Conservation (phyloP, 495 filamentous ascomycete genomes). For the Penicillium tannophilum region DNA sequence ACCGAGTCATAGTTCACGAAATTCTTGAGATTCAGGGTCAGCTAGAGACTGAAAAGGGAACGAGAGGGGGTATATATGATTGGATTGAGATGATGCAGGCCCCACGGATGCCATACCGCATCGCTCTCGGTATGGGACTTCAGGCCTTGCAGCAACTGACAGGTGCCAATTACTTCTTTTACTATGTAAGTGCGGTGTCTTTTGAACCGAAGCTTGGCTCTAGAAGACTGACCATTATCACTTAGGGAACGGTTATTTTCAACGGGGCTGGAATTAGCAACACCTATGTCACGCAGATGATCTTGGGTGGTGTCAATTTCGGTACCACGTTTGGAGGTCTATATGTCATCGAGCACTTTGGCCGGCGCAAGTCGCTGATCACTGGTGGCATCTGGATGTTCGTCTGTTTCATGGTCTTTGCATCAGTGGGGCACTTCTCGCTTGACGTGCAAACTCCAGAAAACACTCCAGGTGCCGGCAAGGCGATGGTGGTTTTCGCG, state of each 20-base stretch:
- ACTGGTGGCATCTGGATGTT: conserved; percentile 70
- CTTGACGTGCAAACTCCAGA: conserved; percentile 54
- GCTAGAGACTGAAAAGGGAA: conserved; percentile 44
- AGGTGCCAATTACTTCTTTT: conserved; percentile 65
- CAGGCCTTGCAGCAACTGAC: conserved; percentile 52
- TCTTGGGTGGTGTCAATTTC: conserved; percentile 73
- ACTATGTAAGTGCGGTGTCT: conserved; percentile 53
- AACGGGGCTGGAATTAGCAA: conserved; percentile 64
- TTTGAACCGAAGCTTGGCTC: neutral
- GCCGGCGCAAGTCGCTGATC: conserved; percentile 67
- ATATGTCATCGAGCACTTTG: conserved; percentile 68
- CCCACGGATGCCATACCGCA: conserved; percentile 70
- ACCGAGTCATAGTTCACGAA: conserved; percentile 64
- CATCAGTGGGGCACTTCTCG: conserved; percentile 63
- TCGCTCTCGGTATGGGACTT: conserved; percentile 62
- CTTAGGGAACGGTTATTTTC: conserved; percentile 68
- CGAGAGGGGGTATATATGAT: conserved; percentile 42
- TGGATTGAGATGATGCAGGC: conserved; percentile 60
- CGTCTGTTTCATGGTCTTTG: conserved; percentile 69
- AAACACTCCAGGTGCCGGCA: conserved; percentile 60
- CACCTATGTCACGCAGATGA: conserved; percentile 70
- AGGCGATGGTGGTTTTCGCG: conserved; percentile 71
- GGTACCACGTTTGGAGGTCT: conserved; percentile 68
- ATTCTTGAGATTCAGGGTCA: conserved; percentile 66
- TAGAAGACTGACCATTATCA: neutral